These are phyloP conservation scores for Aureobasidium sp. DNA, from an alignment of 2,329 filamentous ascomycete species.

Conservation along the genomic window DNA sequence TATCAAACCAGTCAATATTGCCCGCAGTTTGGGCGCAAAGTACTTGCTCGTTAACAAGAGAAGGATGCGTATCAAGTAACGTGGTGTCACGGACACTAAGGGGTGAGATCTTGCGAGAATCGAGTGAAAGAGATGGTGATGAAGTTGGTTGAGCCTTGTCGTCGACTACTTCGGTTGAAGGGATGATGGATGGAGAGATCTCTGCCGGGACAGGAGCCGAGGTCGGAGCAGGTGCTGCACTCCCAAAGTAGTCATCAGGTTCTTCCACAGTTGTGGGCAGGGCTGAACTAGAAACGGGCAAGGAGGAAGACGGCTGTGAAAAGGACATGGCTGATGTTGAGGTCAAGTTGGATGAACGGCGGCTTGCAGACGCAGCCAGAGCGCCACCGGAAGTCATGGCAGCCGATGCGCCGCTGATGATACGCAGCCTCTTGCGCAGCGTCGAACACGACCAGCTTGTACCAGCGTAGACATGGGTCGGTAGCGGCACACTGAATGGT, in stretches of 20 bases:
- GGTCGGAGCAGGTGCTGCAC: conserved; percentile 16
- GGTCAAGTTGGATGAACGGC: not conserved
- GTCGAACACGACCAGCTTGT: conserved; percentile 64
- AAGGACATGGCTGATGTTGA: conserved; percentile 6
- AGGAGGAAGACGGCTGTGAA: not conserved
- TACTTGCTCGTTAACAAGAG: conserved; percentile 31
- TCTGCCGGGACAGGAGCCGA: not conserved
- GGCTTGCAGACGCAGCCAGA: not conserved
- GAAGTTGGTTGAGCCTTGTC: not conserved
- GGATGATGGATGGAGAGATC: not conserved
- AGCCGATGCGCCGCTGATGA: conserved; percentile 48
- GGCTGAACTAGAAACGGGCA: not conserved
- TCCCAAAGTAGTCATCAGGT: conserved; percentile 36
- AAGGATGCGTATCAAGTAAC: not conserved
- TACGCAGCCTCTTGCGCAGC: conserved; percentile 56
- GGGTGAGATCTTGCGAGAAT: not conserved
- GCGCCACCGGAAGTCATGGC: not conserved
- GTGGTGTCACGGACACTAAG: conserved; percentile 15
- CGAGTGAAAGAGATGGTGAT: not conserved
- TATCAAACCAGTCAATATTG: conserved; percentile 24
- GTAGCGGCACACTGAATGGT: conserved; percentile 43
- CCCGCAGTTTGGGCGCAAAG: conserved; percentile 31
- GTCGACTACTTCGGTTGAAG: conserved; percentile 12
- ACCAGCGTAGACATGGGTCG: conserved; percentile 53
- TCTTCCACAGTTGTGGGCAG: conserved; percentile 18